Percentiles rank a stretch among this genome's conserved stretches.
phyloP scores from a whole-genome alignment of 176 grass and related monocot species.

The Avena insularis region DNA sequence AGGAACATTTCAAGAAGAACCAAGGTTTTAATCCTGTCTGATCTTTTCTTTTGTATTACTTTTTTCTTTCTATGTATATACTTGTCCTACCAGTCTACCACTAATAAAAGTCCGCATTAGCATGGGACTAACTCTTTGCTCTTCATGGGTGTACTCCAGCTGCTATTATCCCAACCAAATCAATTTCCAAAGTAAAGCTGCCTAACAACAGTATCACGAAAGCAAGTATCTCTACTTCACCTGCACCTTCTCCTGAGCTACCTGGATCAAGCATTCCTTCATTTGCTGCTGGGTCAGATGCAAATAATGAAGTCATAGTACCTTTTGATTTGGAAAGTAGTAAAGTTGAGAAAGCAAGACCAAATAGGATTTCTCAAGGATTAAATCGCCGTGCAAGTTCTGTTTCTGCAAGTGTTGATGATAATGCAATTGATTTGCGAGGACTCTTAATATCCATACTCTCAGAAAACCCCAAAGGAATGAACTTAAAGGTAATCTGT shows the following conservation, averaged over 20 bases:
- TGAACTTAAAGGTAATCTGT: slow-evolving; percentile 80
- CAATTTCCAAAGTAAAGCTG: slow-evolving; percentile 69
- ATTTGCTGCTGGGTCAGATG: slow-evolving; percentile 56
- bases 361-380: slow-evolving; percentile 53
- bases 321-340: slow-evolving; percentile 60
- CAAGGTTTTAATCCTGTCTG: slow-evolving; percentile 63
- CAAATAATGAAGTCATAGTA: slow-evolving; percentile 70
- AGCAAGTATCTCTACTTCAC: slow-evolving; percentile 56
- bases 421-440: slow-evolving; percentile 61
- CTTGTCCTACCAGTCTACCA: slow-evolving; percentile 5
- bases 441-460: slow-evolving; percentile 70
- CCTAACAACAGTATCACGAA: slow-evolving; percentile 66
- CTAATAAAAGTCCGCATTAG: slow-evolving; percentile 15
- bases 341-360: slow-evolving; percentile 65
- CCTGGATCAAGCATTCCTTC: slow-evolving; percentile 61
- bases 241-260: slow-evolving; percentile 76
- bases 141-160: slow-evolving; percentile 56
- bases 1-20: slow-evolving; percentile 79
- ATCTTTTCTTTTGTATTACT: slow-evolving; percentile 17
- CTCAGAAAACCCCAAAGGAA: slow-evolving; percentile 83
- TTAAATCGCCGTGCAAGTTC: slow-evolving; percentile 45
- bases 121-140: slow-evolving; percentile 37
- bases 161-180: slow-evolving; percentile 80
- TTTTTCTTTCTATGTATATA: slow-evolving; percentile 35
- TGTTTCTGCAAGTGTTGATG: slow-evolving; percentile 55